phyloP scores from a whole-genome alignment of 805 yeast genomes.

The Starmera caribaea region DNA sequence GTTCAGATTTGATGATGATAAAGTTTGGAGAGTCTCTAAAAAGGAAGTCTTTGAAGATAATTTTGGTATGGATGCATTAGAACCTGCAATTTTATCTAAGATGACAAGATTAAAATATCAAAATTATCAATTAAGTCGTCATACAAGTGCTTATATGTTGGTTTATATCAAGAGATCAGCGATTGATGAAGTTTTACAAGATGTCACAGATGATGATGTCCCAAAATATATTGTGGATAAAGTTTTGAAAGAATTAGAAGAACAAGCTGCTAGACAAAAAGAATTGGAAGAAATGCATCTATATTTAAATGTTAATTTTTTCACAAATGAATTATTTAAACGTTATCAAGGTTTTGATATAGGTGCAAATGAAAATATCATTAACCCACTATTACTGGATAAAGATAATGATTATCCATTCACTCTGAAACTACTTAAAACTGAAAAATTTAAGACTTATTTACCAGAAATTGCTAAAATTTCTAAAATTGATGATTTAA shows the following conservation, averaged over 20 bases:
- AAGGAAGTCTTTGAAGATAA: slow-evolving; percentile 86
- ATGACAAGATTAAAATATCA: slow-evolving; percentile 53
- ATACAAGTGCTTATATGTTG: slow-evolving; percentile 95
- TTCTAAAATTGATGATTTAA: slow-evolving; percentile 23
- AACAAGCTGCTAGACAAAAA: slow-evolving; percentile 39
- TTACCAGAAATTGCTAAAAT: slow-evolving; percentile 37
- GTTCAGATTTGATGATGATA: slow-evolving; percentile 93
- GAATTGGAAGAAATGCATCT: slow-evolving; percentile 67
- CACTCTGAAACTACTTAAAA: slow-evolving; percentile 43
- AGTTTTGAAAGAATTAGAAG: slow-evolving; percentile 53
- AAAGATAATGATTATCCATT: slow-evolving; percentile 37
- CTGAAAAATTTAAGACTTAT: slow-evolving; percentile 41
- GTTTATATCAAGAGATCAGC: slow-evolving; percentile 73
- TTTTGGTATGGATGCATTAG: slow-evolving; percentile 67
- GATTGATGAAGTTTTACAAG: slow-evolving; percentile 48
- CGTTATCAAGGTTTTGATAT: slow-evolving; percentile 67
- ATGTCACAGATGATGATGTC: slow-evolving; percentile 40
- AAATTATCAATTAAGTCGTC: slow-evolving; percentile 60
- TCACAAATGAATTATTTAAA: slow-evolving; percentile 42
- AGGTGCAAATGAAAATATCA: slow-evolving; percentile 47
- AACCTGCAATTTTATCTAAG: slow-evolving; percentile 34
- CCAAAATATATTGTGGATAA: slow-evolving; percentile 64
- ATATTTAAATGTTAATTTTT: slow-evolving; percentile 48
- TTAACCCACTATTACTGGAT: slow-evolving; percentile 37
- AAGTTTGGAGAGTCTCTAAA: slow-evolving; percentile 79